Base-by-base conservation (phyloP, 2,329 filamentous ascomycete genomes). In the Neoascochyta sp. region DNA sequence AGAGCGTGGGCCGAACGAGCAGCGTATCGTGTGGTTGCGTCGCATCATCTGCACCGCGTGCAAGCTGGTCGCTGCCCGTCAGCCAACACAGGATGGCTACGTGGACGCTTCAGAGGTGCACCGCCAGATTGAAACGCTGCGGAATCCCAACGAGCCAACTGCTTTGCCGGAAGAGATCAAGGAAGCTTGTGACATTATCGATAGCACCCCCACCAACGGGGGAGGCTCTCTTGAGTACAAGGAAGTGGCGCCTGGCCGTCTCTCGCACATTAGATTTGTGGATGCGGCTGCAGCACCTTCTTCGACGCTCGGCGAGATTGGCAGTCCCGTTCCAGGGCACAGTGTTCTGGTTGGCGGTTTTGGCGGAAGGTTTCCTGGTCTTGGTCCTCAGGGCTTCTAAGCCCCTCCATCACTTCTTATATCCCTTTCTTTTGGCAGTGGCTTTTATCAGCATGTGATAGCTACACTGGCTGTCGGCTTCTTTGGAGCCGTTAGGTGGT, bases 161-260 rank as follows among this genome's bases (percentile, higher is more conserved):
- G 78, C 69, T 60, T 70, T 43, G 61, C 78, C 69, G 53, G 73
- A 71, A 15, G 89, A 95, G 51, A 73, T 96, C 48, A 72, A 90
- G 21, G 80, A 85, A 34, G 82, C 93, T 36, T 92, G 86, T 60
- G 90, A 96, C 51, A 95, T 90, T 1, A 86, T 95, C 58, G 92
- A 92, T 34, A 93, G 83, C 50, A 59, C 69, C 2, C 78, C 81
- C 36, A 96, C 38, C 15, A 58, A 96, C 51, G 92, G 92, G 24
- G 90, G 90, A 24, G 92, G 92, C n/a, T 82, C 76, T 15, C 93
- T 98, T 54, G 79, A 84, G 18, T 73, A 84, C 41, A 75, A 74
- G 39, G 70, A 73, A 21, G 74, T 78, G 27, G 68, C 63, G 4
- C 43, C 37, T n/a, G 54, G 54, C 6, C 48, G 47, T 10, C 54